These are phyloP conservation scores for Pulveroboletus sp. DNA, from an alignment of 768 basidiomycete genomes.

Conservation along the genomic window DNA sequence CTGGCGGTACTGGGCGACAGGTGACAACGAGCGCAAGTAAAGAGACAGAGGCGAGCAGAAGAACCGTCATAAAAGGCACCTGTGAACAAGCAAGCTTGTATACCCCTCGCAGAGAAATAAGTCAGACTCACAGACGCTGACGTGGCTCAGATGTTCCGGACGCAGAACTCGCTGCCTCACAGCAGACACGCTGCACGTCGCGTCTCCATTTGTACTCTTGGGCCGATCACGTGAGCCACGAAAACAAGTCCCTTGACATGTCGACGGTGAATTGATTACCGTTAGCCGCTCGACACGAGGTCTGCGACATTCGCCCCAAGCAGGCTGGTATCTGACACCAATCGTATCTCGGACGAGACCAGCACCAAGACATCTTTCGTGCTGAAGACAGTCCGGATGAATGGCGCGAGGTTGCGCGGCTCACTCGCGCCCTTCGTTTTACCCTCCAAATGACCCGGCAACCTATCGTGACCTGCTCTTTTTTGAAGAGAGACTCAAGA, in stretches of 20 bases:
- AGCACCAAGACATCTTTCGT: too few species aligned
- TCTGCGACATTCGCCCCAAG: too few species aligned
- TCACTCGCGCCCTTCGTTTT: constrained; percentile 36
- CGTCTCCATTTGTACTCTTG: constrained; percentile 20
- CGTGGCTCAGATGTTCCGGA: neutral
- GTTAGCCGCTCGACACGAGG: too few species aligned
- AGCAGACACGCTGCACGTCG: constrained; percentile 18
- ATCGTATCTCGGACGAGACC: neutral
- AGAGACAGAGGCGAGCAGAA: constrained; percentile 35
- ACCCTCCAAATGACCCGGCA: constrained; percentile 67
- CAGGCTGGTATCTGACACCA: neutral
- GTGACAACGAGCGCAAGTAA: constrained; percentile 43
- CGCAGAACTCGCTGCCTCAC: constrained; percentile 24
- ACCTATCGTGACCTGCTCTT: constrained; percentile 86
- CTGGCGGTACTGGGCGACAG: constrained; percentile 29
- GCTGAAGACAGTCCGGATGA: constrained; percentile 4
- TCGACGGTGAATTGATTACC: constrained; percentile 1
- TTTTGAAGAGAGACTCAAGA: constrained; percentile 96
- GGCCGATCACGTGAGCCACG: constrained; percentile 20
- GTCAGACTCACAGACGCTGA: neutral
- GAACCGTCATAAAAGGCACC: constrained; percentile 27
- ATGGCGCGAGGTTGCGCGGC: constrained; percentile 23
- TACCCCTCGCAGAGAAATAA: neutral
- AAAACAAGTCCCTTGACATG: neutral
- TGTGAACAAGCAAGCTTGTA: too few species aligned